Evolutionary conservation across 2,329 filamentous ascomycete species (phyloP).

Genomic region (Aspergillus sojae): DNA sequence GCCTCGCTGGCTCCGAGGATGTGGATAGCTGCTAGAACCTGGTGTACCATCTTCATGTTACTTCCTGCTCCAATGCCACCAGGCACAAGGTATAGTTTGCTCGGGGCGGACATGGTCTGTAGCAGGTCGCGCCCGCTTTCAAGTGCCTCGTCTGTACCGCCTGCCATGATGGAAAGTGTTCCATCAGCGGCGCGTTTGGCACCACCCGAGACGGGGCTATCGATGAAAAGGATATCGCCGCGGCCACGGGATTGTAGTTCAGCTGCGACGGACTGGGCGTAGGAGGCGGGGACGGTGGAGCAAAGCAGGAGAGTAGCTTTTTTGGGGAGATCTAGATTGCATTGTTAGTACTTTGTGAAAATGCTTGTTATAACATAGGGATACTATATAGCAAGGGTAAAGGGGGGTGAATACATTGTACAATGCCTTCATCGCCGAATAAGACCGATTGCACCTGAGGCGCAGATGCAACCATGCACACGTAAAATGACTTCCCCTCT

Average conservation of each 20-base stretch:
- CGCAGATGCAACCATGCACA: conserved; percentile 77
- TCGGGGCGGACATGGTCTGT: conserved; percentile 59
- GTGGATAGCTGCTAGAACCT: conserved; percentile 65
- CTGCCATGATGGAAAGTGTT: conserved; percentile 75
- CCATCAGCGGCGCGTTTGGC: conserved; percentile 69
- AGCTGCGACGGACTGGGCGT: conserved; percentile 62
- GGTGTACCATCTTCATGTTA: conserved; percentile 66
- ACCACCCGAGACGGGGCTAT: conserved; percentile 73
- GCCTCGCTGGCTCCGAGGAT: conserved; percentile 64
- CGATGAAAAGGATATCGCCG: conserved; percentile 67
- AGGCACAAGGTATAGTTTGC: conserved; percentile 65
- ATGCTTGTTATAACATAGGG: neutral
- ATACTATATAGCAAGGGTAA: neutral
- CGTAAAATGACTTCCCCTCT: conserved; percentile 60
- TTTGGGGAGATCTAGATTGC: conserved; percentile 49
- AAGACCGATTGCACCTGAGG: conserved; percentile 68
- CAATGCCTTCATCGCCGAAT: conserved; percentile 60
- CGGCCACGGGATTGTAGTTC: conserved; percentile 60
- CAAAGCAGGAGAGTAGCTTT: conserved; percentile 67
- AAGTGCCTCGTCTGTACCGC: conserved; percentile 60
- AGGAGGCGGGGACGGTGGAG: conserved; percentile 70
- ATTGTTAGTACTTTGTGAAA: conserved; percentile 12
- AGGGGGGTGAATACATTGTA: conserved; percentile 24
- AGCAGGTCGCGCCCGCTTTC: conserved; percentile 62
- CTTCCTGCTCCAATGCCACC: conserved; percentile 63